phyloP scores from a whole-genome alignment of 352 stramenopile genomes.

The Globisporangium yorkense region DNA sequence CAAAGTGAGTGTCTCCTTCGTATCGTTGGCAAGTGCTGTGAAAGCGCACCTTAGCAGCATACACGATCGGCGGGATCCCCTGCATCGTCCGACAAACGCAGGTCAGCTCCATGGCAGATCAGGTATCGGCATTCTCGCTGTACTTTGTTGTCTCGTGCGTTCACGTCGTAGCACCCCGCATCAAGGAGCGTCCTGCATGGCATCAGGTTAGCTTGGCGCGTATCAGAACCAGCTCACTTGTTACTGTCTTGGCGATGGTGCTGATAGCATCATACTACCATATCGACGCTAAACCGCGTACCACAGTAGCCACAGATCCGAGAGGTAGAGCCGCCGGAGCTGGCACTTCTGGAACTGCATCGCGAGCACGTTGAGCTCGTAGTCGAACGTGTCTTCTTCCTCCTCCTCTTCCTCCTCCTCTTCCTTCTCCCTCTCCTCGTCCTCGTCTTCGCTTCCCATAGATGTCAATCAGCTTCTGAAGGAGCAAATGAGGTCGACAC shows the following conservation, averaged over 20 bases:
- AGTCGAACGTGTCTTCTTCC: constrained; percentile 20
- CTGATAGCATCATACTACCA: not conserved
- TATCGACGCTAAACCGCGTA: constrained; percentile 7
- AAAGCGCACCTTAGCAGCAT: constrained; percentile 39
- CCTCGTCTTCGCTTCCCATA: constrained; percentile 2
- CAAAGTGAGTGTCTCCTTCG: too few species aligned
- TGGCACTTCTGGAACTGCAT: constrained; percentile 56
- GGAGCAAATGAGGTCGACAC: too few species aligned
- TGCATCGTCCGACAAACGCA: constrained; percentile 4
- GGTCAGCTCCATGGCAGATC: too few species aligned
- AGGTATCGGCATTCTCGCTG: not conserved
- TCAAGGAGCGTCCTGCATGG: constrained; percentile 35
- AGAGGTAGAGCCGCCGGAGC: constrained; percentile 22
- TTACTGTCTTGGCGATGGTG: too few species aligned
- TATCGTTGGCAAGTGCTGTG: not conserved
- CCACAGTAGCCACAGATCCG: constrained; percentile 47
- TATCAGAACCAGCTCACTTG: too few species aligned
- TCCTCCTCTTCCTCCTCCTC: not conserved
- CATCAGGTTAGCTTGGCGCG: not conserved
- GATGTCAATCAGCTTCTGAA: too few species aligned
- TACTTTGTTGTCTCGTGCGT: constrained; percentile 39
- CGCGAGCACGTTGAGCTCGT: constrained; percentile 37
- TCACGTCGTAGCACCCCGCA: constrained; percentile 44
- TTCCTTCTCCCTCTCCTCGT: not conserved
- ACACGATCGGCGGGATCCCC: constrained; percentile 52